Base-by-base conservation (phyloP, 1,284 basidiomycete genomes). In the Termitomyces sp. region DNA sequence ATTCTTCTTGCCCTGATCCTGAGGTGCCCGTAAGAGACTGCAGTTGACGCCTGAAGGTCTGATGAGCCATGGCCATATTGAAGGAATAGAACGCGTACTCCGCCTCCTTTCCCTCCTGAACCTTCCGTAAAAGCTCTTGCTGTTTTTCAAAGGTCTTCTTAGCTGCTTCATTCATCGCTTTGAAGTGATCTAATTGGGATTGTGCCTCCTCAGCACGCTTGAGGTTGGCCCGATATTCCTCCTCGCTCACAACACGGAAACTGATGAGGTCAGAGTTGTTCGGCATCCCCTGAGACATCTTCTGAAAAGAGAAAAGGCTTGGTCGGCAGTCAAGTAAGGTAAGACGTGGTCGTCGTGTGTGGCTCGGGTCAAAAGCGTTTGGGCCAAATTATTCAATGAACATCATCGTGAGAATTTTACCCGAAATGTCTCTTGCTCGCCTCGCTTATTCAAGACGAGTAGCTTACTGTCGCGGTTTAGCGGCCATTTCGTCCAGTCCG, bases 31-130 rank as follows among this genome's bases (percentile, higher is more conserved):
- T 24, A 8, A 61, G 36, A 30, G 52, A 44, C 38, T 50, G 47
- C 13, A 59, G 53, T 38, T 58, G 46, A 8, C 38, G 50, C 40
- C 59, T 60, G 36, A 7, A 38, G 31, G 34, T 52, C 26, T 15
- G 12, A 50, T 58, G n/a, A 56, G 50, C 15, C 8, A 47, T 13
- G 17, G 4, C n/a, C 28, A 46, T 26, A n/a, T 21, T 28, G 10
- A 33, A 12, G 10, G 36, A 30, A 45, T 17, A 46, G 30, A 34
- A 57, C 43, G 61, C 70, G 33, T 53, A 75, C 73, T 61, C 62
- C 36, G 73, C 73, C 49, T 67, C 58, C 39, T 68, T 65, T 10
- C 78, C 78, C 50, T 70, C 72, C 52, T 67, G 64, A 12, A 74
- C 62, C 47, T 64, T 70, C 34, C 58, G 58, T 33, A 62, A 34